Base-by-base conservation (phyloP, 768 basidiomycete genomes). In the Tricholoma furcatifolium region DNA sequence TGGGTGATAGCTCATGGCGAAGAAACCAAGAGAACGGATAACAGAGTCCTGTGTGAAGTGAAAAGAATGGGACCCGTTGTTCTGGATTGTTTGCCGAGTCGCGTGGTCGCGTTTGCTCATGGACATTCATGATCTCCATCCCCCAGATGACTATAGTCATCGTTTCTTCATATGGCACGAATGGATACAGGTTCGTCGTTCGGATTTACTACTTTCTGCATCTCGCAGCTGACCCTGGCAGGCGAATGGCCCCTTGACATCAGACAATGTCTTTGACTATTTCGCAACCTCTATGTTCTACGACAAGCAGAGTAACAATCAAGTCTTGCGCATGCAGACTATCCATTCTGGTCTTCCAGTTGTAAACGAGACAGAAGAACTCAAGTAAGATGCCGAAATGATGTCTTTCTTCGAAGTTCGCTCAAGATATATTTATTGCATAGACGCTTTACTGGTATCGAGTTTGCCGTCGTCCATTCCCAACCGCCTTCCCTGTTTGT, bases 291-390 rank as follows among this genome's bases (percentile, higher is more conserved):
- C 91, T 24, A 93, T 93, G 83, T 95, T 93, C 74, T 96, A 93
- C 67, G 93, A 95, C 71, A 91, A 91, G 68, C 88, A 91, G 70
- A 93, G 89, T 72, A 94, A 88, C 69, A 96, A 96, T 68, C 90
- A 93, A 62, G 85, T 89, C 27, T 73, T 96, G 40, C 87, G 92
- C 60, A 96, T 96, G 93, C 93, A 96, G 69, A 94, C 91, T 0
- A 86, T 88, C 73, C 87, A 91, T 63, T 88, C 88, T 0, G 91
- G 87, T n/a, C 72, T 81, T 24, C 82, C 87, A 9, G 71, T 92
- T 51, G 73, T 78, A 7, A 87, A 94, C 59, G 93, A 94, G 66
- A 84, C 86, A 9, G 90, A 90, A 57, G 91, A 95, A 65, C 83
- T 96, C 56, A 91, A 76, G 93, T 90, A 67, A 58, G 83, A 17